Evolutionary conservation across 73 alveolate species (phyloP), one percentile per base, ranked within the genome.

Genomic region (Paramecium sexaurelia): DNA sequence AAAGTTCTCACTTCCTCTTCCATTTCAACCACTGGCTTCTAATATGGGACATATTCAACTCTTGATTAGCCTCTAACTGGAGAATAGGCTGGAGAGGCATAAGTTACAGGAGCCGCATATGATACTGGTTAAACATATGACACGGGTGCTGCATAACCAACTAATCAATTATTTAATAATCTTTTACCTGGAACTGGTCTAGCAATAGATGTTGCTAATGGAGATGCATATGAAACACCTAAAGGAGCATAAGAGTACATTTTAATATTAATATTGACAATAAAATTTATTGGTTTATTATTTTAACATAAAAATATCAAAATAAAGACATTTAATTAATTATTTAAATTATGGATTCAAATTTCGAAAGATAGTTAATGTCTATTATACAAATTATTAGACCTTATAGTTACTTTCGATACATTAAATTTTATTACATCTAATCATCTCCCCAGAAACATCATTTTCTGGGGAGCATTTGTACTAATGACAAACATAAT

Each of bases 1-100:
- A 40, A 75, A 22, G 68, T 40, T 88, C 94, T 67, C 24, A 68
- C 91, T 75, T 68, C 94, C 55, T 75, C 94, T 88, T 88, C 94
- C 91, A 68, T 36, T 69, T 88, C 94, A 15, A 88, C 87, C 13
- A 88, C 57, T 15, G 94, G 73, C 43, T 69, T 88, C 45, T 88
- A 32, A 56, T 88, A 88, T 8, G 94, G 94, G 26, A 68, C 75
- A 32, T 88, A 88, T 71, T 88, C 94, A 2, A 88, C 87, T 88
- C 94, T 88, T 29, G 91, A 68, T 40, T 88, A 83, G 26, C 94
- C 94, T 82, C 83, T 88, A 33, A 88, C 22, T 2, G 90, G 90
- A 17, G 90, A 22, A 22, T 78, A 78, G 2, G 90, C 43, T 39
- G 73, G 43, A 37, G 69, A 29, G 8, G 83, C 83, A 61, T 61